phyloP scores from a whole-genome alignment of 192 early-diverging fungal species.

The Podila epicladia region DNA sequence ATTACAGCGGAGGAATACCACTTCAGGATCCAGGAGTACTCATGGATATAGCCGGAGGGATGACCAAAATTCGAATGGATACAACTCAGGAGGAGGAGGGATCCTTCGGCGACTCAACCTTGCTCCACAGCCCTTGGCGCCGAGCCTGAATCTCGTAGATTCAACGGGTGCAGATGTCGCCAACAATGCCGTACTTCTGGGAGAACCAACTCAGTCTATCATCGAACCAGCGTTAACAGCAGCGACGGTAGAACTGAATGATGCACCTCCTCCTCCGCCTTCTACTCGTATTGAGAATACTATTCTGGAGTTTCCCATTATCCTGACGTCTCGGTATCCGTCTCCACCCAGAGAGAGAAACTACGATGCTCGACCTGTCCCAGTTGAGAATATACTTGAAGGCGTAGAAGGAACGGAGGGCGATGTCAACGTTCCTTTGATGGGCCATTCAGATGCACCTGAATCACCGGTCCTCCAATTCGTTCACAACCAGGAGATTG shows the following conservation, averaged over 20 bases:
- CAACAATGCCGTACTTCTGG: slow-evolving; percentile 42
- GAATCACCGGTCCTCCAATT: slow-evolving; percentile 14
- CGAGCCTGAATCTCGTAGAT: slow-evolving; percentile 32
- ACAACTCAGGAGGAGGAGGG: slow-evolving; percentile 22
- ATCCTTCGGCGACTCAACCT: slow-evolving; percentile 38
- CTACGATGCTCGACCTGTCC: not conserved
- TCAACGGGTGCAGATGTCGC: slow-evolving; percentile 25
- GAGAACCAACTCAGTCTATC: slow-evolving; percentile 39
- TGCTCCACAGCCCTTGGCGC: slow-evolving; percentile 20
- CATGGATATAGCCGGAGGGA: slow-evolving; percentile 3
- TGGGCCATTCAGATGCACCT: not conserved
- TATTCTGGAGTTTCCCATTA: slow-evolving; percentile 43
- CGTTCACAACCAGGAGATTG: slow-evolving; percentile 37
- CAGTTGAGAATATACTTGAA: not conserved
- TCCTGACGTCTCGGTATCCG: slow-evolving; percentile 41
- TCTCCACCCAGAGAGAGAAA: not conserved
- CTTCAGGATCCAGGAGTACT: slow-evolving; percentile 7
- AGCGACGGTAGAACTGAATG: slow-evolving; percentile 37
- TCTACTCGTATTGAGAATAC: slow-evolving; percentile 29
- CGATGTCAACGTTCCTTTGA: slow-evolving; percentile 7
- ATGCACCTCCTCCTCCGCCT: slow-evolving; percentile 36
- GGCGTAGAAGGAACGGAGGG: not conserved
- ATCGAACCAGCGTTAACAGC: slow-evolving; percentile 35
- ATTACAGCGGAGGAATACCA: slow-evolving; percentile 10
- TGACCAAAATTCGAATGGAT: not conserved